Percentiles rank a stretch among this genome's conserved stretches.
Evolutionary conservation across 2,329 filamentous ascomycete genomes (phyloP).

Genomic region (Colletotrichum spinosum): DNA sequence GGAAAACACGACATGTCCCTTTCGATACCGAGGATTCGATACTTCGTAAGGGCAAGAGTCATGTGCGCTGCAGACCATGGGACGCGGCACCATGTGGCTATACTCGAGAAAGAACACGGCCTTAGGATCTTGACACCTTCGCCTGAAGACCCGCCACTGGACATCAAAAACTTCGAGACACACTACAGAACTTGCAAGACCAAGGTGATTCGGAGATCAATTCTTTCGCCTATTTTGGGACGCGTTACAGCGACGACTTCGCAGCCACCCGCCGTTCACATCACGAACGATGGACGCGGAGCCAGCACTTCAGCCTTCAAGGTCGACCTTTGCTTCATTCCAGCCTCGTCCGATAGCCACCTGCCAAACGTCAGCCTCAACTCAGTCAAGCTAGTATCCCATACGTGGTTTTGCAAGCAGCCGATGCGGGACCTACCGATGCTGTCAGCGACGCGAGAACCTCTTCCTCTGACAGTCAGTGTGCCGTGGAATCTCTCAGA

Average conservation of each 20-base stretch:
- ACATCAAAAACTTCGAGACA: slow-evolving; percentile 58
- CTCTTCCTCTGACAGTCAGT: slow-evolving; percentile 40
- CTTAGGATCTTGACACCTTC: slow-evolving; percentile 64
- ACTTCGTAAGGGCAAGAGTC: slow-evolving; percentile 60
- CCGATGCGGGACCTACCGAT: slow-evolving; percentile 61
- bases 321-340: slow-evolving; percentile 60
- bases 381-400: slow-evolving; percentile 61
- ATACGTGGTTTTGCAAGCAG: slow-evolving; percentile 63
- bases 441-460: slow-evolving; percentile 54
- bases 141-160: slow-evolving; percentile 63
- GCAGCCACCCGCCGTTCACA: slow-evolving; percentile 61
- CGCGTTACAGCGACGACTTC: slow-evolving; percentile 56
- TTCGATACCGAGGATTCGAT: slow-evolving; percentile 64
- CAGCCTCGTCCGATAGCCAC: slow-evolving; percentile 51
- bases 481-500: slow-evolving; percentile 64
- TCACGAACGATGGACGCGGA: slow-evolving; percentile 59
- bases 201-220: slow-evolving; percentile 63
- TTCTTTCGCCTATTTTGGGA: slow-evolving; percentile 63
- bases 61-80: slow-evolving; percentile 44
- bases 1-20: slow-evolving; percentile 65
- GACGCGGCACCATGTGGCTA: slow-evolving; percentile 40
- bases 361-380: slow-evolving; percentile 62
- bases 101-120: slow-evolving; percentile 55
- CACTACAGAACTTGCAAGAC: slow-evolving; percentile 61
- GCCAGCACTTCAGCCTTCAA: slow-evolving; percentile 55